Evolutionary conservation across 2,329 filamentous ascomycete species (phyloP).

Genomic region (Domatiomyces catenatus): DNA sequence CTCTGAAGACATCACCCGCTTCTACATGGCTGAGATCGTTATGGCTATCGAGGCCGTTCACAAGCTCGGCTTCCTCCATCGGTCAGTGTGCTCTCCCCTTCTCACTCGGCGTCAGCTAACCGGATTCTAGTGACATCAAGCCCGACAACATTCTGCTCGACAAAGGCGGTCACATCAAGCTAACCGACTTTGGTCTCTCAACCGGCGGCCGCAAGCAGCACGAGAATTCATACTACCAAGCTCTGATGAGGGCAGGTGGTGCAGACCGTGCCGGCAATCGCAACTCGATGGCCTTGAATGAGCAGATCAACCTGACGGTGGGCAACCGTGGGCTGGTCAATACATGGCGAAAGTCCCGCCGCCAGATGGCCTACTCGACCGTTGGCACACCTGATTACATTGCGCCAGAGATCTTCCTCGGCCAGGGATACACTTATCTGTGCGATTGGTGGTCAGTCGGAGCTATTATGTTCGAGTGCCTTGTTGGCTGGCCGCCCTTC

Average conservation of each 20-base stretch:
- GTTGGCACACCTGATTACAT: constrained; percentile 98
- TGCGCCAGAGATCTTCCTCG: constrained; percentile 93
- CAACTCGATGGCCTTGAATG: constrained; percentile 75
- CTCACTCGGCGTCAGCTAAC: constrained; percentile 16
- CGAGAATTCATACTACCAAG: constrained; percentile 96
- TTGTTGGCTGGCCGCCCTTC: constrained; percentile 97
- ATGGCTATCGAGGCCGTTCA: constrained; percentile 98
- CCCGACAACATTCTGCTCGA: constrained; percentile 97
- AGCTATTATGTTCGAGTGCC: constrained; percentile 98
- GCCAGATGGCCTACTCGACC: constrained; percentile 93
- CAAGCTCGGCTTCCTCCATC: constrained; percentile 94
- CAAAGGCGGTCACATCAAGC: constrained; percentile 87
- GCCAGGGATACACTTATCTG: constrained; percentile 87
- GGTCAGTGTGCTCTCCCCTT: constrained; percentile 42
- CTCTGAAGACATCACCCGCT: constrained; percentile 93
- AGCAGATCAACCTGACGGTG: constrained; percentile 95
- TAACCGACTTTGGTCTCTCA: constrained; percentile 94
- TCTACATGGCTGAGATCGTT: constrained; percentile 97
- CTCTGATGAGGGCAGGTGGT: constrained; percentile 69
- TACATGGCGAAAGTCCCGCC: constrained; percentile 90
- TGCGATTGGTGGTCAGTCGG: constrained; percentile 99
- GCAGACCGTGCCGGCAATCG: constrained; percentile 59
- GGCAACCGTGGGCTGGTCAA: constrained; percentile 97
- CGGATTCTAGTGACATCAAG: constrained; percentile 69
- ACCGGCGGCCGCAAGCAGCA: constrained; percentile 97